Base-by-base conservation (phyloP, 257 asterid species). In the Echium plantagineum region DNA sequence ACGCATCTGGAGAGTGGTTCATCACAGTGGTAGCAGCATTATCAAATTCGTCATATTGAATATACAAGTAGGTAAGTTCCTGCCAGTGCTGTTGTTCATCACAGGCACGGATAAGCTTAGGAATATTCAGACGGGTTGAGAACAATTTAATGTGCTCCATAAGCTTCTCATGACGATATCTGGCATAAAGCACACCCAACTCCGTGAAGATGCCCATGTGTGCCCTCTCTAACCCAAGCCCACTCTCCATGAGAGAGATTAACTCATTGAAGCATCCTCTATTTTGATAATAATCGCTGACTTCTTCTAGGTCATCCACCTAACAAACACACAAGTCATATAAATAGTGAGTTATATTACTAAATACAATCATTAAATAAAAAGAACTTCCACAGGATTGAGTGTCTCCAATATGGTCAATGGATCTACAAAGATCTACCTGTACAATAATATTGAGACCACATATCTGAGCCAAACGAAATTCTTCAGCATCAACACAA, bases 231-330 rank as follows among this genome's bases (percentile, higher is more conserved):
- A 93, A 80, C 54, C 99, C 99, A 52, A 93, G 71, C 62, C 99
- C 99, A 69, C 99, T 93, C 83, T 93, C 99, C 99, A 93, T 93
- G 20, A 93, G 88, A 59, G 99, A 93, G 57, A 93, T 89, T 63
- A 93, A 83, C 81, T 93, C 99, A 69, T 86, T 93, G 75, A 93
- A 93, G 83, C 97, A 89, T 59, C 99, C 99, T 68, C 95, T 81
- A 75, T 89, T 93, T 71, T 93, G 99, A 74, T 93, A 93, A 74
- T 73, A 93, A 58, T 89, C 99, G 38, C 99, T 89, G 57, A 93
- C 99, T 74, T 93, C 99, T 80, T 93, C 99, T 81, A 93, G 78
- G 78, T 93, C 97, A 81, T 93, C 99, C 69, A 93, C 99, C 99
- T 93, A 72, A 52, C 6, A 69, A 69, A 52, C 21, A 67, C 61